Evolutionary conservation across 2,329 filamentous ascomycete species (phyloP), one percentile per base, ranked within the genome.

Genomic region (Microsporum audouinii): DNA sequence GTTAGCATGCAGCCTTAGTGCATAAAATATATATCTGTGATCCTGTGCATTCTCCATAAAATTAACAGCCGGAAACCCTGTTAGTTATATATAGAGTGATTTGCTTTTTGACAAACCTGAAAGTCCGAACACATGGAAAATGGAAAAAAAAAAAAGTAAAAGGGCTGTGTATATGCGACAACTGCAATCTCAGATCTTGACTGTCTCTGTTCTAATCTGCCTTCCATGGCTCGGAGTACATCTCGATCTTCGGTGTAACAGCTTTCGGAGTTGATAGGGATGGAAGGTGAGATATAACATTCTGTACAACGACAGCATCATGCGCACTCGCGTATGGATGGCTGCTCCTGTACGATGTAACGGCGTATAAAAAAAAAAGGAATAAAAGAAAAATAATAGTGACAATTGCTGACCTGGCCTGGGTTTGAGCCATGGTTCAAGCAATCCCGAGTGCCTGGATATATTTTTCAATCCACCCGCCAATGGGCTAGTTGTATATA

Each of bases 81-180:
- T 55, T 55, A 51, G 51, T 55, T 55, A 51, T 55, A 55, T 55
- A 55, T 55, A 55, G 51, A 51, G 45, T 51, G 27, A 7, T 51
- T 51, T 34, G n/a, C 4, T n/a, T n/a, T 7, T 8, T n/a, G 17
- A 55, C 31, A 55, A 33, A 43, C 10, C 39, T 43, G 39, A n/a
- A 4, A 55, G 51, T 55, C 31, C 31, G 51, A 55, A 31, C 45
- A 31, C 45, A 51, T 51, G 45, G 45, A 31, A 27, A 4, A 7
- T 4, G 10, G 45, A 14, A 39, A 12, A 12, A 10, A 5, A 36
- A 5, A 10, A 10, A 36, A 5, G 17, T 6, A 10, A 47, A 12
- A 29, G 17, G 27, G 43, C 17, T 31, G 23, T 51, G 23, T 33
- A 31, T 31, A 51, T 51, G 45, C 27, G 45, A 51, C 45, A 31